Evolutionary conservation across 495 filamentous ascomycete species (phyloP).

Genomic region (Aspergillus campestris): DNA sequence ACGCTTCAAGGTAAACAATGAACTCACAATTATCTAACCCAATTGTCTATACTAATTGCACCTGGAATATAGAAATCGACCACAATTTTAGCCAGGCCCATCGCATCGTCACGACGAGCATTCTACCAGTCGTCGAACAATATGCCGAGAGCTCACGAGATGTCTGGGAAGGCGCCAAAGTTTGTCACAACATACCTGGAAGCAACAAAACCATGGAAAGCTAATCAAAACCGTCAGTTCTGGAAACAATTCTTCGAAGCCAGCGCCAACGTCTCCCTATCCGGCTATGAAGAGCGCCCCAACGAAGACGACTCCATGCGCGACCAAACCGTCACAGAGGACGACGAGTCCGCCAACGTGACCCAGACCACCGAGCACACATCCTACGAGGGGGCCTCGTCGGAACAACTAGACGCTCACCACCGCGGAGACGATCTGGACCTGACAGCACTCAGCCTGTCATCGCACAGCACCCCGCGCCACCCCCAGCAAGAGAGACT

Average conservation of each 20-base stretch:
- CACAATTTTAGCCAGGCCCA: conserved; percentile 96
- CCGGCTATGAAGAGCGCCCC: conserved; percentile 80
- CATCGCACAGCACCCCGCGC: conserved; percentile 42
- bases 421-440: conserved; percentile 43
- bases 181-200: conserved; percentile 17
- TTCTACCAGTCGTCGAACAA: conserved; percentile 90
- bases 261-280: conserved; percentile 93
- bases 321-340: conserved; percentile 43
- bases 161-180: conserved; percentile 97
- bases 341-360: conserved; percentile 41
- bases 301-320: conserved; percentile 41
- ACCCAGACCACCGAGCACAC: conserved; percentile 28
- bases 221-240: conserved; percentile 50
- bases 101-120: conserved; percentile 88
- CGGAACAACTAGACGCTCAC: conserved; percentile 15
- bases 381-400: conserved; percentile 31
- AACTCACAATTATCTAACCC: conserved; percentile 11
- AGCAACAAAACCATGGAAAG: not conserved
- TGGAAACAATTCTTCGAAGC: conserved; percentile 99
- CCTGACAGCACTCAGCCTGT: conserved; percentile 46
- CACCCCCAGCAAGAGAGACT: conserved; percentile 36
- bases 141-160: conserved; percentile 89
- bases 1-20: conserved; percentile 71
- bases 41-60: conserved; percentile 5
- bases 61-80: conserved; percentile 68